Conservation (phyloP, 805 yeast species). For the Candida hispaniensis region DNA sequence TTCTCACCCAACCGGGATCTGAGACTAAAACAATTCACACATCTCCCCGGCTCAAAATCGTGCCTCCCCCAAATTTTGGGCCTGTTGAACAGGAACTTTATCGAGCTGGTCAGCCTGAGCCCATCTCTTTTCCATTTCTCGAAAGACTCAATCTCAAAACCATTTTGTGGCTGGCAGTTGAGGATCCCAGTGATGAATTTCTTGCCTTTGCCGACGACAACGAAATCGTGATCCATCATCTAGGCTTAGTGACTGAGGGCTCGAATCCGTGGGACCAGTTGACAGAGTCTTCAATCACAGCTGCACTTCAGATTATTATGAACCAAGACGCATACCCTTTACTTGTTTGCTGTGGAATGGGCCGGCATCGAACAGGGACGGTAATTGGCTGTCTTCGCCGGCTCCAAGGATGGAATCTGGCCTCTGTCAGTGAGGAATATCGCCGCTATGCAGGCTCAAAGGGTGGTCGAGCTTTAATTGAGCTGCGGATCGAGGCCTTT, state of each 20-base stretch:
- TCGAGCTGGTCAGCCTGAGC: slow-evolving; percentile 89
- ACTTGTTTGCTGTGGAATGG: slow-evolving; percentile 96
- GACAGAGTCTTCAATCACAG: slow-evolving; percentile 67
- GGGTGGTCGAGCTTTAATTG: slow-evolving; percentile 89
- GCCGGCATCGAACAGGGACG: slow-evolving; percentile 94
- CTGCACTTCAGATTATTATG: slow-evolving; percentile 66
- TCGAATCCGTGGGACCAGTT: slow-evolving; percentile 96
- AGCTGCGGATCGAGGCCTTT: slow-evolving; percentile 70
- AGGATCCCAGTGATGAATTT: slow-evolving; percentile 86
- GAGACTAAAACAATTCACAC: slow-evolving; percentile 16
- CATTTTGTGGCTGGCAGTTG: slow-evolving; percentile 89
- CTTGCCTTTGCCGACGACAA: slow-evolving; percentile 68
- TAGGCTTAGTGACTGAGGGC: slow-evolving; percentile 70
- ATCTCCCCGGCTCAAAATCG: slow-evolving; percentile 28
- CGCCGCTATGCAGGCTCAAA: slow-evolving; percentile 85
- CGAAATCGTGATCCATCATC: slow-evolving; percentile 67
- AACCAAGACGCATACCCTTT: slow-evolving; percentile 70
- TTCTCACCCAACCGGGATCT: too few relatives aligned
- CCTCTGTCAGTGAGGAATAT: slow-evolving; percentile 89
- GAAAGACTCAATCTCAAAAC: slow-evolving; percentile 63
- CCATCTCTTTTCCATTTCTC: slow-evolving; percentile 82
- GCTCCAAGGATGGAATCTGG: slow-evolving; percentile 95
- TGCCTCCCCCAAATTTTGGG: slow-evolving; percentile 91
- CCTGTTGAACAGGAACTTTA: slow-evolving; percentile 85
- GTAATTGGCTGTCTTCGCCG: slow-evolving; percentile 89